Percentiles rank a stretch among this genome's conserved stretches.
phyloP scores from a whole-genome alignment of 2,329 filamentous ascomycete species.

The Aphanoascus verrucosus region DNA sequence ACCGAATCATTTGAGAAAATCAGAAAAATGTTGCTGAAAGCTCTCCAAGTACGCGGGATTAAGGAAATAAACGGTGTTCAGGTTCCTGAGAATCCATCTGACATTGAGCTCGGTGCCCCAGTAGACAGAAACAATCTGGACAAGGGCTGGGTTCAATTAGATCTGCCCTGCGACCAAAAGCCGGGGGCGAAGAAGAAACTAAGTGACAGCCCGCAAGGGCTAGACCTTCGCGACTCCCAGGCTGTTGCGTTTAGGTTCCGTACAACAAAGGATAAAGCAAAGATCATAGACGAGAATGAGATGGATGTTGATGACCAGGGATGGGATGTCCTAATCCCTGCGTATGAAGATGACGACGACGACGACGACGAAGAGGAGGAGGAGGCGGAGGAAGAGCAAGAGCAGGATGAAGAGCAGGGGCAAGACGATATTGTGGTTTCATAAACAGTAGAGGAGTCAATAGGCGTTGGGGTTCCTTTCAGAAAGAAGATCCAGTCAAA shows the following conservation, averaged over 20 bases:
- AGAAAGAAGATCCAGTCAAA: too few species aligned
- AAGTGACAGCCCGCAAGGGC: slow-evolving; percentile 25
- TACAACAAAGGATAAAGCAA: slow-evolving; percentile 24
- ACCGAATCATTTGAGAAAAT: slow-evolving; percentile 47
- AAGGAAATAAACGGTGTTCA: slow-evolving; percentile 30
- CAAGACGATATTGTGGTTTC: too few species aligned
- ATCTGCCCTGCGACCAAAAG: slow-evolving; percentile 24
- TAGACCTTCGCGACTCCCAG: slow-evolving; percentile 32
- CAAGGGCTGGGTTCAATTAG: slow-evolving; percentile 41
- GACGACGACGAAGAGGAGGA: neutral
- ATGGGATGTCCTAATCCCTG: slow-evolving; percentile 18
- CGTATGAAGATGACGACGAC: slow-evolving; percentile 17
- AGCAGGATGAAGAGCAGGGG: neutral
- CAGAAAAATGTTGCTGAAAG: slow-evolving; percentile 47
- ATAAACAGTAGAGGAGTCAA: too few species aligned
- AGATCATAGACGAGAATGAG: slow-evolving; percentile 25
- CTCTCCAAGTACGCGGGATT: slow-evolving; percentile 41
- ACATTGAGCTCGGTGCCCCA: slow-evolving; percentile 40
- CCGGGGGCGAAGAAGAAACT: slow-evolving; percentile 23
- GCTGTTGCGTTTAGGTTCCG: slow-evolving; percentile 32
- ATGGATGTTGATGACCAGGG: slow-evolving; percentile 21
- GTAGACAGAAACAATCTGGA: slow-evolving; percentile 39
- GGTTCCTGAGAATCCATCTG: slow-evolving; percentile 30
- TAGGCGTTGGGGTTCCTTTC: too few species aligned
- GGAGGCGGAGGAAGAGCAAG: neutral